A percentile compares a stretch with the other conserved stretches of the same genome.
Conservation (phyloP, 78 protist species). For the slime mould (Dictyostelium discoideum) region DNA sequence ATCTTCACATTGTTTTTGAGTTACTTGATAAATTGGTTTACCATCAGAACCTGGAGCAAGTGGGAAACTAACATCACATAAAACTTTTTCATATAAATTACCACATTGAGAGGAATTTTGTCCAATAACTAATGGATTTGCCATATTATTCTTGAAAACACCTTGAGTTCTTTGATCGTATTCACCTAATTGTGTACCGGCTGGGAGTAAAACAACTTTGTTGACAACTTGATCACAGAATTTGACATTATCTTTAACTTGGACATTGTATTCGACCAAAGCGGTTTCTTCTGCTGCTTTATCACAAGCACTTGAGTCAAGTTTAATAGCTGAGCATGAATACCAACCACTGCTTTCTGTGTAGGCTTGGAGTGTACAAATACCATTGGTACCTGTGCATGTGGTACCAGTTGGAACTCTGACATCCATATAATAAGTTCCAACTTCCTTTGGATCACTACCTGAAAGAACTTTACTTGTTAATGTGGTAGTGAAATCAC, state of each 20-base stretch:
- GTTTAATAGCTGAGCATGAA: slow-evolving; percentile 14
- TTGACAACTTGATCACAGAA: slow-evolving; percentile 13
- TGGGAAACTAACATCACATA: slow-evolving; percentile 55
- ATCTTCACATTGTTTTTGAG: background rate
- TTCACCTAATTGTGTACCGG: background rate
- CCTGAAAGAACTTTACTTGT: background rate
- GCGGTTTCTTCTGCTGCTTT: background rate
- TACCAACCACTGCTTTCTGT: background rate
- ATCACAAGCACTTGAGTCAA: background rate
- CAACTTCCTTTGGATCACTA: background rate
- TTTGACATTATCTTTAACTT: background rate
- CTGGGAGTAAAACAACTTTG: slow-evolving; percentile 14
- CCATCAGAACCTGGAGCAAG: slow-evolving; percentile 27
- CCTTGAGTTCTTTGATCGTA: background rate
- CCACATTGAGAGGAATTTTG: slow-evolving; percentile 7
- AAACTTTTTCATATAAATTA: background rate
- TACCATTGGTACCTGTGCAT: background rate
- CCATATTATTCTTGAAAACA: background rate
- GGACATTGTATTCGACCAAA: background rate
- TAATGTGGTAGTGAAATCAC: background rate
- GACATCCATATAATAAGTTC: background rate
- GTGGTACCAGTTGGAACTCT: slow-evolving; percentile 10
- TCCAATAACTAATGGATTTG: slow-evolving; percentile 17
- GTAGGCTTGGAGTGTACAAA: background rate
- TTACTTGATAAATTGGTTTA: background rate